phyloP scores from a whole-genome alignment of 2,329 filamentous ascomycete genomes.

The Chrysoporthe deuterocubensis region DNA sequence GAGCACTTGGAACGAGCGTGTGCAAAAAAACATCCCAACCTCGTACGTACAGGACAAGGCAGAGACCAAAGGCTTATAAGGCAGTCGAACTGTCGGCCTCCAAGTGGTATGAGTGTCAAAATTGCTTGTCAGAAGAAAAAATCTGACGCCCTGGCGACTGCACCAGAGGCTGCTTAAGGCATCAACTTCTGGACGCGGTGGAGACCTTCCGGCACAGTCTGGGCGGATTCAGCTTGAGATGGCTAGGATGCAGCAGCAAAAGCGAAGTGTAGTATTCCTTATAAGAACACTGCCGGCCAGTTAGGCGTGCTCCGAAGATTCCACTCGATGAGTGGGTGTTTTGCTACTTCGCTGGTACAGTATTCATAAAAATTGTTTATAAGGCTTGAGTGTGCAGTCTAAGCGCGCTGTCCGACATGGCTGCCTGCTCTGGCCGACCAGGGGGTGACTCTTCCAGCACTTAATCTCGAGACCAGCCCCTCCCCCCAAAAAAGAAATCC shows the following conservation, averaged over 20 bases:
- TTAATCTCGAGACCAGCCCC: not conserved
- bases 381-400: not conserved
- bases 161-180: not conserved
- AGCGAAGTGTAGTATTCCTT: slow-evolving; percentile 23
- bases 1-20: not conserved
- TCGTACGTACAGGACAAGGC: not conserved
- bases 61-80: not conserved
- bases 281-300: not conserved
- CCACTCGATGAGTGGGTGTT: not conserved
- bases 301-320: not conserved
- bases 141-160: slow-evolving; percentile 10
- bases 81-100: not conserved
- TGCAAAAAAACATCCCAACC: not conserved
- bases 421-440: not conserved
- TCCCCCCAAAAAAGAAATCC: not conserved
- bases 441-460: not conserved
- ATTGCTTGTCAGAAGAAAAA: not conserved
- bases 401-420: not conserved
- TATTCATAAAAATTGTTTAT: not conserved
- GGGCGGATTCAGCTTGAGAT: not conserved
- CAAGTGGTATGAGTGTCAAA: not conserved
- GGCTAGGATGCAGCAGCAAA: slow-evolving; percentile 17
- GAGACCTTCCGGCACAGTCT: slow-evolving; percentile 7
- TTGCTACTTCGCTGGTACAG: slow-evolving; percentile 21
- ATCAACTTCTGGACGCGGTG: no score